These are phyloP conservation scores for Funneliformis caledonium DNA, from an alignment of 371 early-diverging fungal genomes.

Conservation along the genomic window DNA sequence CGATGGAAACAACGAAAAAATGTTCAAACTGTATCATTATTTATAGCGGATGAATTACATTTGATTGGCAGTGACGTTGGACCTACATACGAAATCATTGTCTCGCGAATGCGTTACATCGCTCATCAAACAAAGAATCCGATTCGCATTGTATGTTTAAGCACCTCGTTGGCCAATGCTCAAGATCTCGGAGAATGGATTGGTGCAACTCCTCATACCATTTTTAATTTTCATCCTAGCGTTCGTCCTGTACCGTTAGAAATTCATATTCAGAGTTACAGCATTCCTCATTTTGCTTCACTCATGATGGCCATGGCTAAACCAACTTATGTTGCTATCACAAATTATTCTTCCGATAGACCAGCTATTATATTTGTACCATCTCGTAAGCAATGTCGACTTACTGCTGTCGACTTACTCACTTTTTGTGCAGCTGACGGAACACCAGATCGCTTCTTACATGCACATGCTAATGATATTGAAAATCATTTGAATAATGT, in stretches of 20 bases:
- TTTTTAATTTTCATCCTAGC: conserved; percentile 93
- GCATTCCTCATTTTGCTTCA: conserved; percentile 88
- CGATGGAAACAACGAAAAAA: conserved; percentile 93
- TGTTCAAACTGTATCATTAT: conserved; percentile 86
- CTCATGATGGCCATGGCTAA: conserved; percentile 94
- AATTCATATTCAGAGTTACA: conserved; percentile 91
- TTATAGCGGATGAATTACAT: conserved; percentile 98
- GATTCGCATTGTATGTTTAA: conserved; percentile 90
- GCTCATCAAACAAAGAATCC: conserved; percentile 78
- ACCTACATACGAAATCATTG: conserved; percentile 89
- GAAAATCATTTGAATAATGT: conserved; percentile 65
- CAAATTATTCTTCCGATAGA: conserved; percentile 63
- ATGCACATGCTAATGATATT: conserved; percentile 68
- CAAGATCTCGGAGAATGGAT: conserved; percentile 97
- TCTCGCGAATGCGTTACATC: conserved; percentile 93
- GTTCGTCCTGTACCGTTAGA: conserved; percentile 94
- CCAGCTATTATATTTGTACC: conserved; percentile 92
- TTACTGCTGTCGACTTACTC: conserved; percentile 85
- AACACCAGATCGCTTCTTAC: conserved; percentile 72
- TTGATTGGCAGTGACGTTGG: conserved; percentile 88
- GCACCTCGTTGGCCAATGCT: conserved; percentile 92
- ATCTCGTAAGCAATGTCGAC: conserved; percentile 85
- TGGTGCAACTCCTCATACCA: conserved; percentile 74
- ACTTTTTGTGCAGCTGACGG: conserved; percentile 81
- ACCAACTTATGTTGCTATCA: conserved; percentile 85